Percentiles rank a stretch among this genome's conserved stretches.
Conservation (phyloP, 148 eudicot species). For the Simmondsia chinensis region DNA sequence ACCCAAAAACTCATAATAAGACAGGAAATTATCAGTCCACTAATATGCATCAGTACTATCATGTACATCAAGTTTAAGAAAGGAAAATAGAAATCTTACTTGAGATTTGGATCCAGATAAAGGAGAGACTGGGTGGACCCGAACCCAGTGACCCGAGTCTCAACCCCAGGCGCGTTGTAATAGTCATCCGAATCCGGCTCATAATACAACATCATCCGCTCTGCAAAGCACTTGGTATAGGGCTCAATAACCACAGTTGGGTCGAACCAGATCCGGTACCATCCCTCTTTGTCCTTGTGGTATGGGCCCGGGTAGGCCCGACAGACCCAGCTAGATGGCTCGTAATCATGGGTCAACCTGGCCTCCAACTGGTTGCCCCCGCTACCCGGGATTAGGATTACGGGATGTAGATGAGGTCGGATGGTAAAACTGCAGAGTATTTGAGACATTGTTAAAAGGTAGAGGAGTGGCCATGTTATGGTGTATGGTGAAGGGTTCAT, state of each 20-base stretch:
- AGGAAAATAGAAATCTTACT: constrained; percentile 25
- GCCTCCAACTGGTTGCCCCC: constrained; percentile 94
- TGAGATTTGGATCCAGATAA: constrained; percentile 70
- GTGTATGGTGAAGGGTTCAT: too few species aligned
- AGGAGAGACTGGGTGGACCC: constrained; percentile 58
- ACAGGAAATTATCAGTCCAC: too few species aligned
- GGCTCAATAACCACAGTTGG: constrained; percentile 50
- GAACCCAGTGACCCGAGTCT: constrained; percentile 59
- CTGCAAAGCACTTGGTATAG: constrained; percentile 64
- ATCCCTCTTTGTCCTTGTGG: constrained; percentile 45
- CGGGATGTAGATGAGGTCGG: constrained; percentile 37
- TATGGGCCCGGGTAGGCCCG: constrained; percentile 27
- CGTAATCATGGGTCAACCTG: constrained; percentile 52
- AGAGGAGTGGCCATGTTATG: too few species aligned
- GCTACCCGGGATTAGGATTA: constrained; percentile 68
- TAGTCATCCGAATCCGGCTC: constrained; percentile 62
- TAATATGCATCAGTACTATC: too few species aligned
- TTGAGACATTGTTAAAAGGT: constrained; percentile 9
- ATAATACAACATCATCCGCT: constrained; percentile 70
- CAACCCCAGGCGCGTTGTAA: constrained; percentile 78
- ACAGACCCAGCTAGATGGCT: constrained; percentile 60
- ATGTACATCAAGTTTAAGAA: too few species aligned
- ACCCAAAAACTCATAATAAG: too few species aligned
- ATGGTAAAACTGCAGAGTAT: constrained; percentile 1
- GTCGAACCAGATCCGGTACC: constrained; percentile 98